A percentile compares a stretch with the other conserved stretches of the same genome.
Conservation (phyloP, 2,329 filamentous ascomycete genomes). For the Balansia obtecta region DNA sequence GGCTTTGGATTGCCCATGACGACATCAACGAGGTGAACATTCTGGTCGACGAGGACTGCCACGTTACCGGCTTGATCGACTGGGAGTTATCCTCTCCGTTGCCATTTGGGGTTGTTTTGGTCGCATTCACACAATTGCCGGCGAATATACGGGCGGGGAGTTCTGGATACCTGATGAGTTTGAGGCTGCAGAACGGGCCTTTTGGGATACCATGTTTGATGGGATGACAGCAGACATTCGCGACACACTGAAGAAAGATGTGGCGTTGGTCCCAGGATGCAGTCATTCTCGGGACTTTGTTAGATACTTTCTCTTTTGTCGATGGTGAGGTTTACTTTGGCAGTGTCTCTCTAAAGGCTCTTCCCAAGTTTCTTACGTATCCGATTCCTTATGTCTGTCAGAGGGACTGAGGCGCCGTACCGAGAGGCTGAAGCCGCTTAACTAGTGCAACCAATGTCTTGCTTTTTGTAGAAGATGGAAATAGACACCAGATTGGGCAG, state of each 20-base stretch:
- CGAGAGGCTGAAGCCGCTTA: background rate
- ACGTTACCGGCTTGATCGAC: slow-evolving; percentile 3
- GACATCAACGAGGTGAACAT: slow-evolving; percentile 1
- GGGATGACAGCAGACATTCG: slow-evolving; percentile 14
- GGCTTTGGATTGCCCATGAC: slow-evolving; percentile 3
- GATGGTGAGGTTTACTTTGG: slow-evolving; percentile 13
- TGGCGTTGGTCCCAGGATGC: slow-evolving; percentile 18
- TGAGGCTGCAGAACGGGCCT: slow-evolving; percentile 13
- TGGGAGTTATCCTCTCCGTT: slow-evolving; percentile 1
- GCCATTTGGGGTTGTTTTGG: slow-evolving; percentile 9
- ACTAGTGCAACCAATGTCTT: background rate
- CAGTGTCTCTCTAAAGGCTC: slow-evolving; percentile 12
- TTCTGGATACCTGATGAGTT: slow-evolving; percentile 16
- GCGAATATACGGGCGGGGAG: slow-evolving; percentile 13
- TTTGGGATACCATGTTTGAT: slow-evolving; percentile 15
- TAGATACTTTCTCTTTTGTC: slow-evolving; percentile 15
- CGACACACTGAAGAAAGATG: slow-evolving; percentile 18
- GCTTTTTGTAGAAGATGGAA: background rate
- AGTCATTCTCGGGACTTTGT: slow-evolving; percentile 17
- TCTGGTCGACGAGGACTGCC: slow-evolving; percentile 1
- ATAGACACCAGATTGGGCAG: background rate
- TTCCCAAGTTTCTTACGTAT: slow-evolving; percentile 18
- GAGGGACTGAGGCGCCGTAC: slow-evolving; percentile 2
- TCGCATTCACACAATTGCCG: slow-evolving; percentile 14
- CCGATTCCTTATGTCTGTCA: slow-evolving; percentile 6